Conservation (phyloP, 2,329 filamentous ascomycete species). For the Polytolypa hystricis region DNA sequence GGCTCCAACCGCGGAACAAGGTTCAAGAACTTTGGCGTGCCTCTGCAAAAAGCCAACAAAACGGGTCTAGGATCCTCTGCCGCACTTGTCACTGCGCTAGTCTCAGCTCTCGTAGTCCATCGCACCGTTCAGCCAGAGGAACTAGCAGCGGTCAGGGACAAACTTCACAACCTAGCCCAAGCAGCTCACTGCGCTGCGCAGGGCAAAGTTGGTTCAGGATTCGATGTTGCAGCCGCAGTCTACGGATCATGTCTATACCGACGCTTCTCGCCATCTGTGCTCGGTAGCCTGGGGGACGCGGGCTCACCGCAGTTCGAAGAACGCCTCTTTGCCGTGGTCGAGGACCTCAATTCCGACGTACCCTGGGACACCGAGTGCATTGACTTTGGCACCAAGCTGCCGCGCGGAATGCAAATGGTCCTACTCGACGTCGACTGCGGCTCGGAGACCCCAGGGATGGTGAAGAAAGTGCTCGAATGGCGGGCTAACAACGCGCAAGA, state of each 20-base stretch:
- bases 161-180: slow-evolving; percentile 86
- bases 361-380: slow-evolving; percentile 71
- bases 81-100: slow-evolving; percentile 79
- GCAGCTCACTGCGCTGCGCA: slow-evolving; percentile 90
- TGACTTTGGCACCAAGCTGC: slow-evolving; percentile 60
- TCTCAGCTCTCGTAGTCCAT: slow-evolving; percentile 38
- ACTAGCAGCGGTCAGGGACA: slow-evolving; percentile 41
- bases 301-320: slow-evolving; percentile 56
- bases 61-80: slow-evolving; percentile 92
- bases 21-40: slow-evolving; percentile 69
- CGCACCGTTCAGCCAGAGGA: slow-evolving; percentile 33
- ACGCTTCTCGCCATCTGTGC: slow-evolving; percentile 74
- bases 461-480: slow-evolving; percentile 83
- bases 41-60: slow-evolving; percentile 73
- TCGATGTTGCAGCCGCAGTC: slow-evolving; percentile 87
- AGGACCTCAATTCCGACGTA: slow-evolving; percentile 39
- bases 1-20: slow-evolving; percentile 32
- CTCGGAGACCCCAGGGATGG: slow-evolving; percentile 88
- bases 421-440: slow-evolving; percentile 97
- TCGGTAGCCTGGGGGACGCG: slow-evolving; percentile 56
- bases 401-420: slow-evolving; percentile 61
- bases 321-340: slow-evolving; percentile 54
- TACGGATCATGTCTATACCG: slow-evolving; percentile 86
- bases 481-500: slow-evolving; percentile 50
- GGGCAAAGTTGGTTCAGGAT: slow-evolving; percentile 91